Percentiles rank a stretch among this genome's conserved stretches.
phyloP scores from a whole-genome alignment of 345 rosid species.

The Salix koriyanagi region DNA sequence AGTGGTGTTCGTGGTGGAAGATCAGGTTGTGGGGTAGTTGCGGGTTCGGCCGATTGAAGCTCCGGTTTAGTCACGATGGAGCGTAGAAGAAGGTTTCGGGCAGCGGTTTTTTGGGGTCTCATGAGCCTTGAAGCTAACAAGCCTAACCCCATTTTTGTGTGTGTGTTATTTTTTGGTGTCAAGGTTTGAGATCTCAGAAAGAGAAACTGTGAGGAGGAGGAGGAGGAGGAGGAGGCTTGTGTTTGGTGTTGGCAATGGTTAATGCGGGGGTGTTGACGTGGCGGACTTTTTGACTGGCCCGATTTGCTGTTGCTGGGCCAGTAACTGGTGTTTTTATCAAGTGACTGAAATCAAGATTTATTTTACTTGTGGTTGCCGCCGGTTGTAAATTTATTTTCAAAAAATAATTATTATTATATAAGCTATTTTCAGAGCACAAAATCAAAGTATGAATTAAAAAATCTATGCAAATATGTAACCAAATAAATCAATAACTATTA shows the following conservation, averaged over 20 bases:
- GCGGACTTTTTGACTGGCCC: conserved; percentile 8
- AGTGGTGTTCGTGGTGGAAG: conserved; percentile 59
- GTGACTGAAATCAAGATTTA: too few relatives aligned
- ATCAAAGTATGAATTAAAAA: too few relatives aligned
- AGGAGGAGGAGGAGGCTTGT: not conserved
- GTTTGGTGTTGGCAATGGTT: not conserved
- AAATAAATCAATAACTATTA: too few relatives aligned
- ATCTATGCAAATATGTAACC: too few relatives aligned
- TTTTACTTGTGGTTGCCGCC: too few relatives aligned
- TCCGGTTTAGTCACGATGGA: conserved; percentile 67
- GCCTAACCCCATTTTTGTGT: conserved; percentile 60
- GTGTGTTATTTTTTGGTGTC: too few relatives aligned
- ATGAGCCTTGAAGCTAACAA: conserved; percentile 65
- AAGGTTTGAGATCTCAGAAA: not conserved
- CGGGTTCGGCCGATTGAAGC: conserved; percentile 70
- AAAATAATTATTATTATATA: too few relatives aligned
- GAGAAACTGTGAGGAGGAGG: not conserved
- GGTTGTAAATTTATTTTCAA: too few relatives aligned
- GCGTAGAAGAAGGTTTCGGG: conserved; percentile 35
- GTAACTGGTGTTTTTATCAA: too few relatives aligned
- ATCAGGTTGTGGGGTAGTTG: conserved; percentile 45
- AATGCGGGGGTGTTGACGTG: not conserved
- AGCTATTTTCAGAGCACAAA: too few relatives aligned
- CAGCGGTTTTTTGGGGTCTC: conserved; percentile 28
- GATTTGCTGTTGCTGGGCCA: not conserved